A percentile compares a stretch with the other conserved stretches of the same genome.
Conservation (phyloP, 225 moss, liverwort and hornwort genomes). For the Takakia lepidozioides region DNA sequence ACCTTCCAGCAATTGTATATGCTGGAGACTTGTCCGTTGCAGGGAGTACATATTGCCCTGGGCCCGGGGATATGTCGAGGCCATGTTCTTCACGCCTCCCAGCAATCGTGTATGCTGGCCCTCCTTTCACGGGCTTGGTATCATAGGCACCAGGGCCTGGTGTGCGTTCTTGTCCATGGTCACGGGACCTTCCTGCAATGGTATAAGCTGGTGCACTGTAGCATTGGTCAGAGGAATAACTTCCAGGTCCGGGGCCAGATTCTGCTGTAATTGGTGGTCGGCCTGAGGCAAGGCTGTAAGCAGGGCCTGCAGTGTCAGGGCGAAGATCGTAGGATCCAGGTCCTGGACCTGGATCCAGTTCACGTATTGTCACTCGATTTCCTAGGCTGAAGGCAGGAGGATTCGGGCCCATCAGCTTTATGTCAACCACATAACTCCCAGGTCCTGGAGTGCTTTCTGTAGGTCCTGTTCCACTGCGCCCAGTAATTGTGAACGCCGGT, state of each 20-base stretch:
- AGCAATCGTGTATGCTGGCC: conserved; percentile 20
- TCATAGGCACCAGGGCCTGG: conserved; percentile 28
- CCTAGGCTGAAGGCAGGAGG: neutral
- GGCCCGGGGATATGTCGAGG: conserved; percentile 16
- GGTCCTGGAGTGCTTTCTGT: conserved; percentile 3
- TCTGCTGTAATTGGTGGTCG: conserved; percentile 3
- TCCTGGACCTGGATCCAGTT: conserved; percentile 4
- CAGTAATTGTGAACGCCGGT: conserved; percentile 2
- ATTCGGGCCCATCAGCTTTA: neutral
- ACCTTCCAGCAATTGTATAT: conserved; percentile 14
- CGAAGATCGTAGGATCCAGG: conserved; percentile 26
- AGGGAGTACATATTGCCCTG: conserved; percentile 15
- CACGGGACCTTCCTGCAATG: conserved; percentile 11
- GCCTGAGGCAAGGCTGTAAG: conserved; percentile 16
- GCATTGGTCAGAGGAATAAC: conserved; percentile 10
- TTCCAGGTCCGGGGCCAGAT: conserved; percentile 20
- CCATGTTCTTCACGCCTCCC: neutral
- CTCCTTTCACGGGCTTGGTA: conserved; percentile 7
- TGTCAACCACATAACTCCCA: neutral
- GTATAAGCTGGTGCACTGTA: conserved; percentile 15
- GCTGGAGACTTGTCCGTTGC: conserved; percentile 12
- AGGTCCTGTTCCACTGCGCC: neutral
- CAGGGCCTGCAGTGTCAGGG: conserved; percentile 5
- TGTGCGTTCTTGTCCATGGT: neutral
- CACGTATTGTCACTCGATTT: neutral